These are phyloP conservation scores for Pilatotrama ljubarskyi DNA, from an alignment of 768 basidiomycete genomes.

Conservation along the genomic window DNA sequence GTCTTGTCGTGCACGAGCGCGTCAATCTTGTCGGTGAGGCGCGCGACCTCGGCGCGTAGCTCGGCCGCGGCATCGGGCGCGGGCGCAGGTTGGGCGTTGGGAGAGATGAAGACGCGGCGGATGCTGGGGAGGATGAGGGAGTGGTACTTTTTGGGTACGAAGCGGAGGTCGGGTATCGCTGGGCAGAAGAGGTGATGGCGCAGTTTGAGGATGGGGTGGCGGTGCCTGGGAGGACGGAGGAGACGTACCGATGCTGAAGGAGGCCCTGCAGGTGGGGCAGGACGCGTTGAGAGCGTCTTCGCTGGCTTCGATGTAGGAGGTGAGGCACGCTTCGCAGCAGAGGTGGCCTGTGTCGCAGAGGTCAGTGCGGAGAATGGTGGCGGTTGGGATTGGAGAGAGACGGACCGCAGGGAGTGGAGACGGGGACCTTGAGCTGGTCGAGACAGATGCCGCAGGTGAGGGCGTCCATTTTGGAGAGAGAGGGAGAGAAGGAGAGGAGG, in stretches of 20 bases:
- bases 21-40: conserved; percentile 41
- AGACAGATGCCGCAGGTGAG: conserved; percentile 34
- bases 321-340: conserved; percentile 34
- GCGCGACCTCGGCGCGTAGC: conserved; percentile 36
- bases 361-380: not conserved
- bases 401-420: conserved; percentile 35
- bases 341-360: conserved; percentile 28
- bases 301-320: conserved; percentile 27
- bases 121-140: conserved; percentile 45
- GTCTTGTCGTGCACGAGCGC: conserved; percentile 43
- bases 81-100: conserved; percentile 23
- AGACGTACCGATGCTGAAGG: conserved; percentile 30
- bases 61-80: conserved; percentile 1
- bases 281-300: conserved; percentile 30
- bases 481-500: not conserved
- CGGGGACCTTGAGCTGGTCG: conserved; percentile 30
- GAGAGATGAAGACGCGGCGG: conserved; percentile 48
- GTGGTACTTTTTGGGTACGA: conserved; percentile 52
- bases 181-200: not conserved
- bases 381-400: not conserved
- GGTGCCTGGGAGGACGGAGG: not conserved
- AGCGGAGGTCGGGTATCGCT: conserved; percentile 40
- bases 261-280: conserved; percentile 34
- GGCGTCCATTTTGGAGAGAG: conserved; percentile 9
- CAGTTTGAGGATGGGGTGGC: not conserved